phyloP scores from a whole-genome alignment of 768 basidiomycete species.

The Lactifluus hygrophoroides region DNA sequence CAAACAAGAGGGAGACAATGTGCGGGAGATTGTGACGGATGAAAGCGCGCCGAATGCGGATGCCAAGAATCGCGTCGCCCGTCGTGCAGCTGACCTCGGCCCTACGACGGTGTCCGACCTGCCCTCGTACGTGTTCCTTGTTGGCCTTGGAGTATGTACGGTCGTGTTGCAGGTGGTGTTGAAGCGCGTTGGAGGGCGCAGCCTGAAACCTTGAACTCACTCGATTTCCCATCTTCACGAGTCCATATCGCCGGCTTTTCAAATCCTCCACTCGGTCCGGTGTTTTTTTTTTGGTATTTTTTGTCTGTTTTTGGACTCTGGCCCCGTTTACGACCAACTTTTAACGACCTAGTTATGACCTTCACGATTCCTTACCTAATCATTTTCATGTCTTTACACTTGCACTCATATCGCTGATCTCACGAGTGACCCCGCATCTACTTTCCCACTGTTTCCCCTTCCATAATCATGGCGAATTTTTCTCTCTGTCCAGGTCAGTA shows the following conservation, averaged over 20 bases:
- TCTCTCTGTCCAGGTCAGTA: too few relatives aligned
- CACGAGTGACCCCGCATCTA: too few relatives aligned
- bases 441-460: too few relatives aligned
- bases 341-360: too few relatives aligned
- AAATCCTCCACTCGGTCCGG: not conserved
- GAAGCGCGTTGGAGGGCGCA: slow-evolving; percentile 24
- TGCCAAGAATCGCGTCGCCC: not conserved
- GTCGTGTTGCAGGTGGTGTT: slow-evolving; percentile 36
- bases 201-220: not conserved
- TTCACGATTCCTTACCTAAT: too few relatives aligned
- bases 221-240: not conserved
- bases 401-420: too few relatives aligned
- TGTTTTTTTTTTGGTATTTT: too few relatives aligned
- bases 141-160: slow-evolving; percentile 38
- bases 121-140: slow-evolving; percentile 38
- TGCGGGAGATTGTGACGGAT: not conserved
- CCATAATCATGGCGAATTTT: too few relatives aligned
- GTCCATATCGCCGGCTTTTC: too few relatives aligned
- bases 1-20: not conserved
- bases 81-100: not conserved
- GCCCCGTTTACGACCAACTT: too few relatives aligned
- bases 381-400: too few relatives aligned
- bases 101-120: slow-evolving; percentile 27
- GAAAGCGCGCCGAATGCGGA: not conserved
- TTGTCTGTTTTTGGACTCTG: too few relatives aligned